Percentiles rank a stretch among this genome's conserved stretches.
Conservation (phyloP, 306 rosid genomes). For the Nissolia schottii region DNA sequence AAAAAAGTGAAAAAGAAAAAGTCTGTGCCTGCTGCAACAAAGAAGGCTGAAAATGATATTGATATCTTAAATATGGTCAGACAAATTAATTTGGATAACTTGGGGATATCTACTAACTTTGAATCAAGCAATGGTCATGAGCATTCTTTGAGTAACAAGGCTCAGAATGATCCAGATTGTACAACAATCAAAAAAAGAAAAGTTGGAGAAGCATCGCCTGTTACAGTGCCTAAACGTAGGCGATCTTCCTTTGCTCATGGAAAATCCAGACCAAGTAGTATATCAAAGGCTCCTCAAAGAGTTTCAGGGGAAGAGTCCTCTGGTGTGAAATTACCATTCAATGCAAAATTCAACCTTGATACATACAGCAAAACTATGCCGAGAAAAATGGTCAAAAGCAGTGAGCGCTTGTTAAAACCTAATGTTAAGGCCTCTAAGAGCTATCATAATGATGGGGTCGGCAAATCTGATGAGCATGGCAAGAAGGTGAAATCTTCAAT, state of each 20-base stretch:
- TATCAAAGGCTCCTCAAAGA: slow-evolving; percentile 44
- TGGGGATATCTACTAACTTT: slow-evolving; percentile 55
- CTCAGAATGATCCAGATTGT: slow-evolving; percentile 33
- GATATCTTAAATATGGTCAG: slow-evolving; percentile 88
- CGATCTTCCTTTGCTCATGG: slow-evolving; percentile 49
- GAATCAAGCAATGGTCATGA: slow-evolving; percentile 83
- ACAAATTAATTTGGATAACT: slow-evolving; percentile 74
- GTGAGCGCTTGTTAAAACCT: slow-evolving; percentile 38
- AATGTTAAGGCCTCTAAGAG: slow-evolving; percentile 46
- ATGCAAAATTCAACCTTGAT: slow-evolving; percentile 31
- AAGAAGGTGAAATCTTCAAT: slow-evolving; percentile 41
- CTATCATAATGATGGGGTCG: slow-evolving; percentile 33
- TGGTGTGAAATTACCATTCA: slow-evolving; percentile 30
- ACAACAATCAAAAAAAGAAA: slow-evolving; percentile 54
- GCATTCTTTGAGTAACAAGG: slow-evolving; percentile 45
- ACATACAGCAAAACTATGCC: slow-evolving; percentile 30
- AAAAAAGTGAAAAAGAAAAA: slow-evolving; percentile 60
- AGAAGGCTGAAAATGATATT: slow-evolving; percentile 58
- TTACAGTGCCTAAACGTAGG: slow-evolving; percentile 61
- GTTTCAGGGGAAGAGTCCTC: slow-evolving; percentile 35
- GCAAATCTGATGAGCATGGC: slow-evolving; percentile 50
- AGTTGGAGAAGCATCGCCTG: slow-evolving; percentile 44
- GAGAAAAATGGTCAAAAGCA: slow-evolving; percentile 44
- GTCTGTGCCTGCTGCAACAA: slow-evolving; percentile 40
- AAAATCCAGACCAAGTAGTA: slow-evolving; percentile 43